These are phyloP conservation scores for Phytophthora ohioensis DNA, from an alignment of 352 stramenopile genomes.

Conservation along the genomic window DNA sequence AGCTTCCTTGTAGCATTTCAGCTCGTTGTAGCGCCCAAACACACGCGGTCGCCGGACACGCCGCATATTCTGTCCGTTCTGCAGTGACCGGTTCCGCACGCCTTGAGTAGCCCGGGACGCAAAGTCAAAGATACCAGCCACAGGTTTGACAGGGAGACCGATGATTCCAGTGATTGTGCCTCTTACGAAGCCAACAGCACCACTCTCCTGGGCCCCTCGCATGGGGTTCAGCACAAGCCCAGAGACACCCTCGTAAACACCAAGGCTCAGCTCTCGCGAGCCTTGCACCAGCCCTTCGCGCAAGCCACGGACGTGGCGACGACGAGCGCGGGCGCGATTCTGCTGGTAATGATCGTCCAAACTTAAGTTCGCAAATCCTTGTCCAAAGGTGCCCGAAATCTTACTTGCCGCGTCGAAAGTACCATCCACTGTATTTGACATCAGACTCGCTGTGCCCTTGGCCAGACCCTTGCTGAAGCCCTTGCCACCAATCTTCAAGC, in stretches of 20 bases:
- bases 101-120: constrained; percentile 89
- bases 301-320: constrained; percentile 82
- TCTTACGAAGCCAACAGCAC: constrained; percentile 84
- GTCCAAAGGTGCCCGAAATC: constrained; percentile 89
- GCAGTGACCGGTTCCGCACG: constrained; percentile 83
- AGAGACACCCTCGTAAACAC: constrained; percentile 86
- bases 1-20: constrained; percentile 91
- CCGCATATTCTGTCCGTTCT: constrained; percentile 82
- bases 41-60: constrained; percentile 83
- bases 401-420: constrained; percentile 91
- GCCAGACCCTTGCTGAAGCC: constrained; percentile 88
- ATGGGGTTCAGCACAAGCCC: constrained; percentile 85
- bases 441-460: constrained; percentile 88
- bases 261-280: constrained; percentile 85
- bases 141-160: constrained; percentile 86
- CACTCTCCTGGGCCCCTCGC: constrained; percentile 81
- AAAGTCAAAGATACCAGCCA: constrained; percentile 91
- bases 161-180: constrained; percentile 91
- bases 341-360: constrained; percentile 91
- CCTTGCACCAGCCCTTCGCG: constrained; percentile 85
- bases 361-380: constrained; percentile 87
- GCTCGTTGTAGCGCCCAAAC: constrained; percentile 90
- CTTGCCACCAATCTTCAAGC: constrained; percentile 89
- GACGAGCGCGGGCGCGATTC: constrained; percentile 78
- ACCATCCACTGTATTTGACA: constrained; percentile 88